phyloP scores from a whole-genome alignment of 257 asterid genomes.

The Asclepias syriaca region DNA sequence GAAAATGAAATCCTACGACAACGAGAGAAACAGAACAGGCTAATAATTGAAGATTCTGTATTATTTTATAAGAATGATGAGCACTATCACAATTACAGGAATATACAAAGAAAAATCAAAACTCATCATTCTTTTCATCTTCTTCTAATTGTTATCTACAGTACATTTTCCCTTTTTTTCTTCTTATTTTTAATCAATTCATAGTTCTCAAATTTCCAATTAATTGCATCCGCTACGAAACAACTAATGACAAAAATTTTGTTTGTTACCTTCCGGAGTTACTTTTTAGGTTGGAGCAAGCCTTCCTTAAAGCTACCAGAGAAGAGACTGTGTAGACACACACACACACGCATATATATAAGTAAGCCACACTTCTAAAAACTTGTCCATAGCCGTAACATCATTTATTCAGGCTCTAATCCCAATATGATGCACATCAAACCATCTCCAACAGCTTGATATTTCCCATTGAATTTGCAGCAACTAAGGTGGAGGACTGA shows the following conservation, averaged over 20 bases:
- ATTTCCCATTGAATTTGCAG: slow-evolving; percentile 94
- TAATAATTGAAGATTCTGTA: not conserved
- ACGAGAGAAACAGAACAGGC: not conserved
- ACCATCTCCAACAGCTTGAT: slow-evolving; percentile 92
- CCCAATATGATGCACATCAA: slow-evolving; percentile 11
- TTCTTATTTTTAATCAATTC: not conserved
- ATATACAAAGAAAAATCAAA: slow-evolving; percentile 22
- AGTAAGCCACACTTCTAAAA: not conserved
- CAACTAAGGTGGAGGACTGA: slow-evolving; percentile 78
- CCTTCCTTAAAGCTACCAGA: not conserved
- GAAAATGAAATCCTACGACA: too few species aligned
- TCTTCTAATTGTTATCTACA: slow-evolving; percentile 23
- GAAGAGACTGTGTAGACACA: not conserved
- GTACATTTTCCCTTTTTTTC: not conserved
- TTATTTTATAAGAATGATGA: not conserved
- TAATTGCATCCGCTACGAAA: slow-evolving; percentile 13
- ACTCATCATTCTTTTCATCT: slow-evolving; percentile 4
- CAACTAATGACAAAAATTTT: slow-evolving; percentile 21
- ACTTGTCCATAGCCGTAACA: not conserved
- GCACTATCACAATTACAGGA: not conserved
- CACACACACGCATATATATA: not conserved
- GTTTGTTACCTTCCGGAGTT: not conserved
- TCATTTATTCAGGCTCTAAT: not conserved
- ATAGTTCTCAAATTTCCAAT: slow-evolving; percentile 19
- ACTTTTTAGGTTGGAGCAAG: not conserved